Base-by-base conservation (phyloP, 495 filamentous ascomycete species). In the Thermothielavioides terrestris region DNA sequence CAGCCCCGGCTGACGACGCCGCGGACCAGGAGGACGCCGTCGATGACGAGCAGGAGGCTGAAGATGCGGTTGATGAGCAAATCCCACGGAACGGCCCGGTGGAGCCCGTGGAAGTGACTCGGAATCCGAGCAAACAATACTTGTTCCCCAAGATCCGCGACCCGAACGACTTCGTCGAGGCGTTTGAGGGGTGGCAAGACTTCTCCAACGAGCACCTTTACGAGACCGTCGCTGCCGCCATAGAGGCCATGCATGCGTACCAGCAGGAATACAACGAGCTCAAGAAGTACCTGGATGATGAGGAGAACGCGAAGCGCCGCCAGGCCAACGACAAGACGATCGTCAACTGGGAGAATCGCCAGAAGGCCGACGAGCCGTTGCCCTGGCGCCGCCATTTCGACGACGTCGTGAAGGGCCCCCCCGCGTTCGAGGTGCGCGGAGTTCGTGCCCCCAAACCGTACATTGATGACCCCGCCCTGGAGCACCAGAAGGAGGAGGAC, bases 231-330 rank as follows among this genome's bases (percentile, higher is more conserved):
- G 69, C 75, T 26, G 76, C 78, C 42, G 71, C 73, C 2, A 75
- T 73, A 11, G 60, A 70, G 38, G 73, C 75, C 4, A 54, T 90
- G 45, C 66, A 69, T 34, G 65, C 67, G 5, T 82, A 80, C 70
- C 82, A 89, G 60, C 70, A 80, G 15, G 81, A 89, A 55, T 86
- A 75, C 56, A 57, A 79, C 11, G 71, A 71, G 14, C 72, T 89
- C 5, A 74, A 81, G 47, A 74, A 76, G 45, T 67, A 80, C 30
- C 66, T 76, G 17, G 75, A 77, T 30, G 73, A 67, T 45, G 61
- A 64, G 55, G 75, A 59, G 58, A 78, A 63, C 59, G 70, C 63
- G 49, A 64, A 68, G 23, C 70, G 73, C n/a, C 70, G 68, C 30
- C 57, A 67, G 18, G 58, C 60, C 11, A 55, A 66, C 26, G 65